phyloP scores from a whole-genome alignment of 163 green algal species.

The Coccomyxa subellipsoidea region DNA sequence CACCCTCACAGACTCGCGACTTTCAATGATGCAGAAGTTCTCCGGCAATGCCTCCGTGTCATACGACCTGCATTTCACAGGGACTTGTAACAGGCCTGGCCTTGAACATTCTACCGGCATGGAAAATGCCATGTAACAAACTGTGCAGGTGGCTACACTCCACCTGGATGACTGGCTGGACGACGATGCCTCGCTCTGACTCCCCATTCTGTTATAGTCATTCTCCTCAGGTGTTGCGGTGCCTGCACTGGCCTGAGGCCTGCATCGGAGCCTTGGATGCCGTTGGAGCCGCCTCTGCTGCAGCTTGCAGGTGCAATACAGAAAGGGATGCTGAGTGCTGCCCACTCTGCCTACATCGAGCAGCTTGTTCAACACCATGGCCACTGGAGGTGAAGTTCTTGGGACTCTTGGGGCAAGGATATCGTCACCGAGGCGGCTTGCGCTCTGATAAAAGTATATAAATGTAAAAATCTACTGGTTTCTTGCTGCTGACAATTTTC shows the following conservation, averaged over 20 bases:
- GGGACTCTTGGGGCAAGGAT: no score
- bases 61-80: not conserved
- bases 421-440: no score
- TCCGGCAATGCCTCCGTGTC: slow-evolving; percentile 45
- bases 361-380: not conserved
- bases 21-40: slow-evolving; percentile 95
- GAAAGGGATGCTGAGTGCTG: not conserved
- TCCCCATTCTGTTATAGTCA: not conserved
- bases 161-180: not conserved
- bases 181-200: not conserved
- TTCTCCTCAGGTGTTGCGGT: not conserved
- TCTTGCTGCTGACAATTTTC: no score
- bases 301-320: not conserved
- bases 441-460: no score
- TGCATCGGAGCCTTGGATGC: not conserved
- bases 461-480: no score
- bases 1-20: slow-evolving; percentile 81
- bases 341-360: not conserved
- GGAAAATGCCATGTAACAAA: not conserved
- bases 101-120: no score
- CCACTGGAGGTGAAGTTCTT: not conserved
- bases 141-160: not conserved
- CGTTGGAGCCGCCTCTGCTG: not conserved
- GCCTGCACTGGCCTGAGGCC: not conserved
- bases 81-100: no score